Conservation (phyloP, 192 early-diverging fungal genomes). For the Coemansia sp. region DNA sequence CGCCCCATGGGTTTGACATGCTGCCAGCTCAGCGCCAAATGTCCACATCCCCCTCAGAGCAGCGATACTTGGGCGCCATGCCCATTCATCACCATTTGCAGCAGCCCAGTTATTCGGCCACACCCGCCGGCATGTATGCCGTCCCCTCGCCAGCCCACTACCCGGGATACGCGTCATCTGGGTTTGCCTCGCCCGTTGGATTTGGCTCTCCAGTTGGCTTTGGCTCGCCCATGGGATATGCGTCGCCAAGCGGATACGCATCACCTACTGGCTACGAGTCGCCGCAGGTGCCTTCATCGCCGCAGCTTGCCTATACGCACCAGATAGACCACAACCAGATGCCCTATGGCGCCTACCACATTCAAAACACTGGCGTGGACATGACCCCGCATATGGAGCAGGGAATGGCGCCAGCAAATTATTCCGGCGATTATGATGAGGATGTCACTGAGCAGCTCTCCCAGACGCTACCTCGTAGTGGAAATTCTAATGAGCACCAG, state of each 20-base stretch:
- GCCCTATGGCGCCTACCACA: not conserved
- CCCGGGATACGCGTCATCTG: constrained; percentile 16
- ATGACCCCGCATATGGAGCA: not conserved
- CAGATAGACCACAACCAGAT: not conserved
- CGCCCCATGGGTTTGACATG: constrained; percentile 5
- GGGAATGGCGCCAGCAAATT: not conserved
- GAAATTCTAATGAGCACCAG: not conserved
- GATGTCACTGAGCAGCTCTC: not conserved
- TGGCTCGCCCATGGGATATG: constrained; percentile 16
- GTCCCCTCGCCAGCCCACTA: constrained; percentile 8
- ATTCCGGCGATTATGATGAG: not conserved
- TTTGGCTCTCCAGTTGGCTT: constrained; percentile 22
- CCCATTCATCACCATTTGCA: not conserved
- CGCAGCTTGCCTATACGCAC: constrained; percentile 23
- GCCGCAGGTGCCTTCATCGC: constrained; percentile 18
- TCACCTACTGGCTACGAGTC: constrained; percentile 19
- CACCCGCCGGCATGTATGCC: constrained; percentile 10
- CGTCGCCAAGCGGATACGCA: constrained; percentile 16
- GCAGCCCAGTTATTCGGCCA: not conserved
- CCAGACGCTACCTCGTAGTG: not conserved
- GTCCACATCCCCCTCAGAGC: not conserved
- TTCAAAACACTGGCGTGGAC: not conserved
- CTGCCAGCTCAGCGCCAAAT: not conserved
- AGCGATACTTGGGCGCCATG: not conserved
- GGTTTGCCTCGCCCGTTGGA: constrained; percentile 18